phyloP scores from a whole-genome alignment of 2,329 filamentous ascomycete species.

The Sporothrix sp. region DNA sequence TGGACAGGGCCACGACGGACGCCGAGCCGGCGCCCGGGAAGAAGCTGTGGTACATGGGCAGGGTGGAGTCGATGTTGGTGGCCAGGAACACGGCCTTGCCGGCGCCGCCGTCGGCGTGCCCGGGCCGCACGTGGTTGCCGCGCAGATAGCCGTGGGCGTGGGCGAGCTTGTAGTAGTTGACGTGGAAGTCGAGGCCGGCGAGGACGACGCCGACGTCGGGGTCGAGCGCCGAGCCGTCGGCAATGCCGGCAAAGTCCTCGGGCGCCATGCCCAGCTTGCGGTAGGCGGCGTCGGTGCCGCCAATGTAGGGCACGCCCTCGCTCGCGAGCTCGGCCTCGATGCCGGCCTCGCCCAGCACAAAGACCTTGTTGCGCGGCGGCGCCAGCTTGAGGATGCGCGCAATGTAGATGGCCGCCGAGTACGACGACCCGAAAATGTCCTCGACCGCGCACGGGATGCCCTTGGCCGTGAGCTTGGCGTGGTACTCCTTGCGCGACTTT shows the following conservation, averaged over 20 bases:
- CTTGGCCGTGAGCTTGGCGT: slow-evolving; percentile 75
- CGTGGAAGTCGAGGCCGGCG: slow-evolving; percentile 82
- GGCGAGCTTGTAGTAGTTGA: slow-evolving; percentile 88
- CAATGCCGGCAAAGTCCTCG: slow-evolving; percentile 70
- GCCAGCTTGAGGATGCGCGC: slow-evolving; percentile 78
- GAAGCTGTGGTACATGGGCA: slow-evolving; percentile 70
- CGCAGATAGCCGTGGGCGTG: slow-evolving; percentile 79
- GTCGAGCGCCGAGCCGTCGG: slow-evolving; percentile 67
- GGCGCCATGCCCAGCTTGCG: slow-evolving; percentile 63
- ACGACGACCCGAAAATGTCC: slow-evolving; percentile 92
- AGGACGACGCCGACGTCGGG: slow-evolving; percentile 84
- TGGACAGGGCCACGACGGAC: slow-evolving; percentile 59
- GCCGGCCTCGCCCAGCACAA: slow-evolving; percentile 80
- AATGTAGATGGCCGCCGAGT: slow-evolving; percentile 93
- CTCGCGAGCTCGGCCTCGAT: slow-evolving; percentile 80
- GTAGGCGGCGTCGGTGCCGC: slow-evolving; percentile 72
- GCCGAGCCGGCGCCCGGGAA: slow-evolving; percentile 89
- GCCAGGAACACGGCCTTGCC: slow-evolving; percentile 83
- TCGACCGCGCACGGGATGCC: slow-evolving; percentile 73
- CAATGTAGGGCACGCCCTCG: slow-evolving; percentile 71
- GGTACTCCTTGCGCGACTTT: slow-evolving; percentile 86
- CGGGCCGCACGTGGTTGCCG: slow-evolving; percentile 44
- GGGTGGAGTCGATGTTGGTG: slow-evolving; percentile 85
- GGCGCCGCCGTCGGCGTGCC: slow-evolving; percentile 67
- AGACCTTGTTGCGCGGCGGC: slow-evolving; percentile 80